Conservation (phyloP, 2,329 filamentous ascomycete species). For the Diaporthe amygdali region DNA sequence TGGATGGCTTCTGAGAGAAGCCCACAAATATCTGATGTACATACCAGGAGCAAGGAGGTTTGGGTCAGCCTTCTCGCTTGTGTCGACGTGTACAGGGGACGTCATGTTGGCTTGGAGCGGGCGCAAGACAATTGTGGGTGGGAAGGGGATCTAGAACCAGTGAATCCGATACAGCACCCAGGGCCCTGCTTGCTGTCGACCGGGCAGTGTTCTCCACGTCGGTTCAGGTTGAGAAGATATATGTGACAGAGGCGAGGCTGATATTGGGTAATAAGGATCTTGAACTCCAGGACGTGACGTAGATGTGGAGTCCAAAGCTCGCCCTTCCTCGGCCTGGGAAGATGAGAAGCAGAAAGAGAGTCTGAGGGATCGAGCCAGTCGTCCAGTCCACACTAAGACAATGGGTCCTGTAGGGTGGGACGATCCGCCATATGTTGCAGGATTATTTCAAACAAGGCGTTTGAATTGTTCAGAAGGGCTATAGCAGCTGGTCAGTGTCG, state of each 20-base stretch:
- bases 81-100: constrained; percentile 24
- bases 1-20: neutral
- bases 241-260: constrained; percentile 15
- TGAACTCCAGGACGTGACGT: constrained; percentile 9
- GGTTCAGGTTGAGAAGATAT: constrained; percentile 5
- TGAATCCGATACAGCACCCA: neutral
- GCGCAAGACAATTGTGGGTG: neutral
- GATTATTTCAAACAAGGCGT: neutral
- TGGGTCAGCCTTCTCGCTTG: constrained; percentile 20
- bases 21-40: neutral
- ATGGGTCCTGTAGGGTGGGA: neutral
- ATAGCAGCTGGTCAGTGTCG: neutral
- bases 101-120: constrained; percentile 19
- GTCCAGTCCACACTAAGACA: neutral
- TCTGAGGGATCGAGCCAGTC: neutral
- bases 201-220: constrained; percentile 12
- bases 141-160: constrained; percentile 1
- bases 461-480: neutral
- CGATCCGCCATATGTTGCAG: neutral
- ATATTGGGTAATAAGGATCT: constrained; percentile 9
- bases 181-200: neutral
- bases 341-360: neutral
- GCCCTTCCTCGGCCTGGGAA: neutral
- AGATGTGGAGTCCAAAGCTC: neutral
- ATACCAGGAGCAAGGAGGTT: constrained; percentile 14